Evolutionary conservation across 768 basidiomycete species (phyloP).

Genomic region (Suillus discolor): DNA sequence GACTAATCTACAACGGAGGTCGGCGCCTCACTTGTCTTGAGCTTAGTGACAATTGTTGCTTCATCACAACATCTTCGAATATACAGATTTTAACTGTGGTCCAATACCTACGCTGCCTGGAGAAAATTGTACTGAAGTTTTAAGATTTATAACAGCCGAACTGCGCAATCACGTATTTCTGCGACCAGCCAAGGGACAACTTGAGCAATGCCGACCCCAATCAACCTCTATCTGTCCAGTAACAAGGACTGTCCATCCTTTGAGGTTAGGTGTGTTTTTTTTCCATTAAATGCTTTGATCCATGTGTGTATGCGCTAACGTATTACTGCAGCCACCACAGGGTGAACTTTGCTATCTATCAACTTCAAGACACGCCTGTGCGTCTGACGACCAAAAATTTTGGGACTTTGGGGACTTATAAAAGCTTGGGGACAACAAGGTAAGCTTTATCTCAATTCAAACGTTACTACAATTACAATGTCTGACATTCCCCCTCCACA

Average conservation of each 20-base stretch:
- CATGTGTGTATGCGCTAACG: background rate
- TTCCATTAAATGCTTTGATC: background rate
- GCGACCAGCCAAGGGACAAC: background rate
- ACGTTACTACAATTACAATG: too few relatives aligned
- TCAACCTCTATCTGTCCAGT: background rate
- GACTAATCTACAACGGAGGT: too few relatives aligned
- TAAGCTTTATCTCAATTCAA: background rate
- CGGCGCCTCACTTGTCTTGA: background rate
- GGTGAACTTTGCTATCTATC: background rate
- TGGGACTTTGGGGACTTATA: background rate
- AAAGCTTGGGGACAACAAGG: background rate
- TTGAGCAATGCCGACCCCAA: background rate
- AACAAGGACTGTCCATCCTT: background rate
- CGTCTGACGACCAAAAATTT: background rate
- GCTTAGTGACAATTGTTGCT: background rate
- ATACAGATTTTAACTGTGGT: background rate
- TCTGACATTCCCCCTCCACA: too few relatives aligned
- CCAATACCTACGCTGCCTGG: background rate
- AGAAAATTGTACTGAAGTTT: background rate
- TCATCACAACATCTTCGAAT: background rate
- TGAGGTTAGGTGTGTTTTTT: background rate
- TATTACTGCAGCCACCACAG: background rate
- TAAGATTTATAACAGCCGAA: background rate
- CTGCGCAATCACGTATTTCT: background rate
- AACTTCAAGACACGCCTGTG: background rate